Base-by-base conservation (phyloP, 305 asterid genomes). In the Ajuga reptans region DNA sequence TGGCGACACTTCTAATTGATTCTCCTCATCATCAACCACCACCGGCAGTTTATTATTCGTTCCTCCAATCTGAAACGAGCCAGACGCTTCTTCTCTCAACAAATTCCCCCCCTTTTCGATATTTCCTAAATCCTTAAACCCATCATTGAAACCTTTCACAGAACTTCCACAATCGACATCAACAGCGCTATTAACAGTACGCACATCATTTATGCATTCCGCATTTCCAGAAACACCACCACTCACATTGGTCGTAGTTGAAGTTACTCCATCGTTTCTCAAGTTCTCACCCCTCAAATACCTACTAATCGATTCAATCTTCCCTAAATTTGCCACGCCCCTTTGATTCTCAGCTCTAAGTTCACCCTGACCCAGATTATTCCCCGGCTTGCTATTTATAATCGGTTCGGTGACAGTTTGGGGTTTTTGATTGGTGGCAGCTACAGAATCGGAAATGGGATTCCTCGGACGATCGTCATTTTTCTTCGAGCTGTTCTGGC, bases 1-100 rank as follows among this genome's bases (percentile, higher is more conserved):
- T 0, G 97, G 99, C 4, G 99, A 83, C 59, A 79, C 89, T 74
- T 88, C 91, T 66, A 62, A 37, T 34, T 61, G 84, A 61, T 85
- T 74, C 45, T 52, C 86, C 71, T 77, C 85, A 41, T 46, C 80
- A 55, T 70, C 85, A 62, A 57, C 55, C 65, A 61, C 80, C 71
- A 67, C 76, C 5, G 82, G 74, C 64, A 73, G 51, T 74, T 60
- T 42, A 77, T 68, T 74, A 68, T 80, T 81, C 0, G 43, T 29
- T 7, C 79, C 82, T 21, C 77, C 69, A 71, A 15, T 65, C 72
- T 67, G 72, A 59, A 82, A 74, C 27, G 65, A 69, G 75, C 64
- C 63, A 71, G 68, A 63, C 50, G 33, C 59, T 76, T 74, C 81
- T 27, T 36, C 78, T 63, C 47, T 75, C 79, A 46, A 6, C 49